phyloP scores from a whole-genome alignment of 768 basidiomycete species.

The Termitomyces sp. region DNA sequence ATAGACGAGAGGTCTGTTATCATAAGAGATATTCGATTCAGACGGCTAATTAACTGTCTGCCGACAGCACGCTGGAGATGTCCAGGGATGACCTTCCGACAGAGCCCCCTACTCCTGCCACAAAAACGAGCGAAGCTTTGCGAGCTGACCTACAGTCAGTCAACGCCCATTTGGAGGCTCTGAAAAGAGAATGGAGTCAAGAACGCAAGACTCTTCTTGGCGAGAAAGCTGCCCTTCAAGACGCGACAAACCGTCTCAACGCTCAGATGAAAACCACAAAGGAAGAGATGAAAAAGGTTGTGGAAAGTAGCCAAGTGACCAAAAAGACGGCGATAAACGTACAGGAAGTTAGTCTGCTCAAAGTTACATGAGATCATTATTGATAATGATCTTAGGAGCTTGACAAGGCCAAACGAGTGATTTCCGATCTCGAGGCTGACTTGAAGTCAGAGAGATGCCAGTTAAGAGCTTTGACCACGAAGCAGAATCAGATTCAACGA shows the following conservation, averaged over 20 bases:
- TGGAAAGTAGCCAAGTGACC: constrained; percentile 45
- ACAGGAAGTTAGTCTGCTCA: constrained; percentile 42
- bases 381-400: constrained; percentile 53
- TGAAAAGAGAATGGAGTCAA: constrained; percentile 68
- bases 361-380: background rate
- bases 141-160: constrained; percentile 53
- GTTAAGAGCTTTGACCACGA: constrained; percentile 53
- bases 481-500: constrained; percentile 56
- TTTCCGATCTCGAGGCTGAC: constrained; percentile 65
- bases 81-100: constrained; percentile 39
- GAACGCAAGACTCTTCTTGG: constrained; percentile 58
- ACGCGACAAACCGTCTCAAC: constrained; percentile 63
- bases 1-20: constrained; percentile 56
- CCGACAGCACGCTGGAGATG: constrained; percentile 46
- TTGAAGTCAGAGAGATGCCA: constrained; percentile 67
- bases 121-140: constrained; percentile 60
- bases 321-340: constrained; percentile 44
- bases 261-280: constrained; percentile 51
- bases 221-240: constrained; percentile 69
- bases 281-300: constrained; percentile 48
- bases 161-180: constrained; percentile 53
- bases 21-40: background rate
- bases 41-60: background rate
- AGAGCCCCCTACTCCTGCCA: constrained; percentile 65
- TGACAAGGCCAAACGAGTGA: constrained; percentile 55